These are phyloP conservation scores for Globisporangium carolinianum DNA, from an alignment of 352 stramenopile species.

Conservation along the genomic window DNA sequence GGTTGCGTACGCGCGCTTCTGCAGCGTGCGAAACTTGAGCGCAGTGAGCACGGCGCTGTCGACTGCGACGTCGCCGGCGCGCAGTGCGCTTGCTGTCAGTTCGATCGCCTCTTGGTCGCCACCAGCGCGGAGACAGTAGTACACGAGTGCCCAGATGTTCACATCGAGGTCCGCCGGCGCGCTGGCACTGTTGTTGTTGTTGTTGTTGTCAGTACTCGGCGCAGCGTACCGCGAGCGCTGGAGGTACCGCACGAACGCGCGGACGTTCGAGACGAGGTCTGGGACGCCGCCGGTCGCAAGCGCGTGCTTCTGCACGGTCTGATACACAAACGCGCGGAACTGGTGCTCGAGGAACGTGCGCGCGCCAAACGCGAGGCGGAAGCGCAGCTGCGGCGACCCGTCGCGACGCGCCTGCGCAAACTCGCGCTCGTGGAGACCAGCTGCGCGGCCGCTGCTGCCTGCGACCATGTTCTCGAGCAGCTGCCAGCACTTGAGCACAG, in stretches of 20 bases:
- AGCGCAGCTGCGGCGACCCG: conserved; percentile 33
- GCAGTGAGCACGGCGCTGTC: conserved; percentile 52
- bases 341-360: conserved; percentile 74
- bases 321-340: conserved; percentile 71
- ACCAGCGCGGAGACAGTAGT: conserved; percentile 75
- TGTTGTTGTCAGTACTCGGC: background rate
- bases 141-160: conserved; percentile 71
- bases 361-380: conserved; percentile 60
- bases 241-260: conserved; percentile 72
- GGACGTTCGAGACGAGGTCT: conserved; percentile 61
- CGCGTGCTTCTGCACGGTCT: conserved; percentile 69
- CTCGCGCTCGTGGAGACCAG: conserved; percentile 41
- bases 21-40: conserved; percentile 52
- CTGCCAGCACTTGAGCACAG: conserved; percentile 78
- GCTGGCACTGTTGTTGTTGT: conserved; percentile 12
- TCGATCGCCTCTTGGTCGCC: conserved; percentile 64
- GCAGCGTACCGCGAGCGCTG: conserved; percentile 60
- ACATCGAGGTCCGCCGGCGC: conserved; percentile 17
- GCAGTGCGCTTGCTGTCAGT: conserved; percentile 34
- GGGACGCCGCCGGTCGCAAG: conserved; percentile 65
- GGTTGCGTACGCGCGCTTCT: conserved; percentile 36
- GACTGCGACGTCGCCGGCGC: conserved; percentile 35
- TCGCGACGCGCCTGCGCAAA: conserved; percentile 33
- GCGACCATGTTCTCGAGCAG: conserved; percentile 59
- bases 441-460: conserved; percentile 14